Evolutionary conservation across 345 rosid genomes (phyloP).

Genomic region (Sisymbrium altissimum): DNA sequence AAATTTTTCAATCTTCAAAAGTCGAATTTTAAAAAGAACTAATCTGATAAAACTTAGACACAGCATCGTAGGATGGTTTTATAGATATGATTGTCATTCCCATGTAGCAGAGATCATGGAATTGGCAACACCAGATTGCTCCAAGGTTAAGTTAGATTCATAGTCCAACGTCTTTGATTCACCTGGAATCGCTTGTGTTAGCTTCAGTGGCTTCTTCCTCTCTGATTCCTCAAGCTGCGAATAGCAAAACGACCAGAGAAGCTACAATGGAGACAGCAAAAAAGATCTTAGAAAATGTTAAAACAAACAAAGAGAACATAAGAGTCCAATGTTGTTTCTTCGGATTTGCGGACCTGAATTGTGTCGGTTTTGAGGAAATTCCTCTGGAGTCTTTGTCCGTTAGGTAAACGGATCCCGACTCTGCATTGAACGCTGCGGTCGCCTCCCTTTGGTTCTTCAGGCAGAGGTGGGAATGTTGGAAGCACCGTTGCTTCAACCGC

Average conservation of each 20-base stretch:
- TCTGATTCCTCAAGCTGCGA: constrained; percentile 56
- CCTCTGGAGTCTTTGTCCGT: constrained; percentile 85
- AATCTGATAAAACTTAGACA: constrained; percentile 17
- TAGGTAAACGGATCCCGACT: constrained; percentile 94
- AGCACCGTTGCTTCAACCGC: constrained; percentile 11
- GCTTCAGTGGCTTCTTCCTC: constrained; percentile 59
- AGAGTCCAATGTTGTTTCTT: constrained; percentile 5
- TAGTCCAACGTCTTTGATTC: constrained; percentile 70
- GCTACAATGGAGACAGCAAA: constrained; percentile 42
- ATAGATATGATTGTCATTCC: constrained; percentile 24
- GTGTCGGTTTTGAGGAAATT: constrained; percentile 74
- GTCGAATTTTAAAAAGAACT: not conserved
- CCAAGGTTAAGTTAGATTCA: constrained; percentile 65
- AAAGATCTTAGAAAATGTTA: constrained; percentile 11
- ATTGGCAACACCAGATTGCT: constrained; percentile 84
- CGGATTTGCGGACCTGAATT: constrained; percentile 48
- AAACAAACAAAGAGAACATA: not conserved
- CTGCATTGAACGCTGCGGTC: constrained; percentile 75
- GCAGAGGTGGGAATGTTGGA: constrained; percentile 66
- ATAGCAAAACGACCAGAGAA: constrained; percentile 87
- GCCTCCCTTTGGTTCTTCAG: constrained; percentile 78
- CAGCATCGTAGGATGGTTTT: constrained; percentile 1
- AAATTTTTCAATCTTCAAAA: not conserved
- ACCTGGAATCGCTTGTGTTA: constrained; percentile 87
- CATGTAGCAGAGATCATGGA: constrained; percentile 54